Evolutionary conservation across 495 filamentous ascomycete genomes (phyloP), one percentile per base, ranked within the genome.

Genomic region (Lophiotrema nucula): DNA sequence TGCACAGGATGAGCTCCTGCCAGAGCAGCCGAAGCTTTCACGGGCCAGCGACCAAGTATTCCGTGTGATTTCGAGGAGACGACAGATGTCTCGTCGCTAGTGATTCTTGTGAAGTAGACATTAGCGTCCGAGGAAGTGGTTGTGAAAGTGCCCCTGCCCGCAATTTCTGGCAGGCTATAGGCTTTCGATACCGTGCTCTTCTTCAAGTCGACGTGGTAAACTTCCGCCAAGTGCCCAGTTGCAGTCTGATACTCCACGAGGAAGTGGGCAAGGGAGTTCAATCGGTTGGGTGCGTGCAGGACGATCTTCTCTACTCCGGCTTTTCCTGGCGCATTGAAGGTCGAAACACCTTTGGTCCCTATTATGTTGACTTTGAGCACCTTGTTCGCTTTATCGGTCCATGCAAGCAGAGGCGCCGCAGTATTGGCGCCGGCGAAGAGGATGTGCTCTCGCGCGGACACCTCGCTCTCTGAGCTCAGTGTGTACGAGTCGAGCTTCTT

Each of bases 91-190:
- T 95, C 89, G 16, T 83, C 81, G 19, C 84, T 74, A 0, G 88
- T 89, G 56, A 89, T 74, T 35, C 91, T 78, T 1, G 87, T 91
- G 66, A 97, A 96, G 73, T 90, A 97, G 6, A 93, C 87, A 69
- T 95, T 90, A 2, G 86, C 81, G 53, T 83, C 86, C 39, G 81
- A 77, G 12, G 83, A 88, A 73, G 86, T 95, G 0, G 83, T 83
- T 2, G 93, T 87, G 66, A 96, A 89, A 2, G 84, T 83, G 27
- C 89, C 90, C 47, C 76, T 76, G 4, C 87, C 88, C 22, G 79
- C 66, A 22, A 89, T 53, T 28, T 81, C 80, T 1, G 90, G 88
- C 37, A 97, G 76, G 23, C 81, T 77, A 65, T 96, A 96, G 1
- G 86, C 85, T 67, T 89, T 89, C 1, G 75, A 78, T 26, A 92